phyloP scores from a whole-genome alignment of 352 stramenopile species.

The Plasmopara halstedii region DNA sequence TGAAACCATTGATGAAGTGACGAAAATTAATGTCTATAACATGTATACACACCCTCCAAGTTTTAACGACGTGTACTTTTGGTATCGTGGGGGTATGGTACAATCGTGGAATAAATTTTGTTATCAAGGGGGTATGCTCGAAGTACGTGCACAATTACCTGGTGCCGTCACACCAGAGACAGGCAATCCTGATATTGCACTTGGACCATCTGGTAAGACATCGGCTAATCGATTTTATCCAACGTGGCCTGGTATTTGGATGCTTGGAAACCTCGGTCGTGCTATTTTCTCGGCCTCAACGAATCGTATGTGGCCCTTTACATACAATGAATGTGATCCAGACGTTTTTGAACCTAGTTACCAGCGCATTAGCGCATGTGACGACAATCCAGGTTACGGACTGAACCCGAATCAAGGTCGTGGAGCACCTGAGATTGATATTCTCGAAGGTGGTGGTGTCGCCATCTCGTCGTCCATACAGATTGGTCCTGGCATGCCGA shows the following conservation, averaged over 20 bases:
- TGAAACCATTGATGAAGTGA: slow-evolving; percentile 30
- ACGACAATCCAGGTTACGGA: slow-evolving; percentile 82
- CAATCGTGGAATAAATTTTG: slow-evolving; percentile 95
- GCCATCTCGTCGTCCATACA: slow-evolving; percentile 88
- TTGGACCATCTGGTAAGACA: slow-evolving; percentile 21
- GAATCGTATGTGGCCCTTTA: slow-evolving; percentile 92
- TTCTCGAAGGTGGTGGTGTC: slow-evolving; percentile 82
- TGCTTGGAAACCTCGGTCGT: slow-evolving; percentile 91
- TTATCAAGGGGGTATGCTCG: slow-evolving; percentile 90
- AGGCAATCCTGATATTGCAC: slow-evolving; percentile 34
- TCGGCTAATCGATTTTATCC: slow-evolving; percentile 48
- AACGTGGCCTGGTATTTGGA: slow-evolving; percentile 91
- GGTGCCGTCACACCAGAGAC: slow-evolving; percentile 54
- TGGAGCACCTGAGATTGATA: slow-evolving; percentile 91
- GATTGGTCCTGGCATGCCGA: slow-evolving; percentile 63
- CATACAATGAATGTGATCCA: slow-evolving; percentile 83
- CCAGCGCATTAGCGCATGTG: slow-evolving; percentile 71
- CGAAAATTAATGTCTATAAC: slow-evolving; percentile 51
- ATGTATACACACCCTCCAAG: slow-evolving; percentile 30
- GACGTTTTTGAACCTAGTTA: slow-evolving; percentile 28
- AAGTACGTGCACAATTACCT: slow-evolving; percentile 84
- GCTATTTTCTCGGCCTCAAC: slow-evolving; percentile 88
- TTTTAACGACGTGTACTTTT: slow-evolving; percentile 40
- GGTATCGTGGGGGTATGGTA: slow-evolving; percentile 80
- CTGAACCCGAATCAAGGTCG: slow-evolving; percentile 75